Conservation (phyloP, 2,329 filamentous ascomycete genomes). For the Ascochyta pisi region DNA sequence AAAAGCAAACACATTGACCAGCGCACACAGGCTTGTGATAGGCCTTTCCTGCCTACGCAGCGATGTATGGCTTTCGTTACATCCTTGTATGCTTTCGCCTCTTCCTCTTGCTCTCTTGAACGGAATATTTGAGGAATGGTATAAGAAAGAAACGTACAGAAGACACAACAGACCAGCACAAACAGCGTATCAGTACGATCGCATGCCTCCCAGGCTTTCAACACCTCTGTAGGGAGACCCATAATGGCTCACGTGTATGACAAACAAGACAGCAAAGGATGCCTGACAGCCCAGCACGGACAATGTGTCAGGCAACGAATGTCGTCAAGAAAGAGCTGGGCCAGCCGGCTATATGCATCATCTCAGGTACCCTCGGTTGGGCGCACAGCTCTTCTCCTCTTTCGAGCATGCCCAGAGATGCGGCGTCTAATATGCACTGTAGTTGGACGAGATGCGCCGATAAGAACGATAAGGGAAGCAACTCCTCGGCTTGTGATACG, state of each 20-base stretch:
- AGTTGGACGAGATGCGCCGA: conserved; percentile 12
- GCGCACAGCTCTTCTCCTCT: conserved; percentile 9
- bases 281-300: no score
- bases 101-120: no score
- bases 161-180: conserved; percentile 59
- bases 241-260: conserved; percentile 14
- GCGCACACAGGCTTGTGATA: no score
- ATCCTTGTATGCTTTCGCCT: no score
- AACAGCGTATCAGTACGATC: conserved; percentile 61
- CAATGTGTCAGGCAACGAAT: neutral
- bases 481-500: neutral
- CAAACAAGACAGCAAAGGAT: neutral
- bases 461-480: conserved; percentile 23
- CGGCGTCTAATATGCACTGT: conserved; percentile 31
- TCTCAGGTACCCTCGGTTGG: conserved; percentile 14
- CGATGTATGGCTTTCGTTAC: no score
- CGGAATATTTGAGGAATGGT: no score
- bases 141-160: conserved; percentile 42
- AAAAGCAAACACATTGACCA: no score
- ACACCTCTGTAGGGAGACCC: conserved; percentile 36
- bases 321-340: neutral
- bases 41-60: no score
- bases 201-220: conserved; percentile 58
- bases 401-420: conserved; percentile 23
- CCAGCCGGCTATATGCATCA: conserved; percentile 5